Base-by-base conservation (phyloP, 2,329 filamentous ascomycete species). In the Chaetoscypha palmicola region DNA sequence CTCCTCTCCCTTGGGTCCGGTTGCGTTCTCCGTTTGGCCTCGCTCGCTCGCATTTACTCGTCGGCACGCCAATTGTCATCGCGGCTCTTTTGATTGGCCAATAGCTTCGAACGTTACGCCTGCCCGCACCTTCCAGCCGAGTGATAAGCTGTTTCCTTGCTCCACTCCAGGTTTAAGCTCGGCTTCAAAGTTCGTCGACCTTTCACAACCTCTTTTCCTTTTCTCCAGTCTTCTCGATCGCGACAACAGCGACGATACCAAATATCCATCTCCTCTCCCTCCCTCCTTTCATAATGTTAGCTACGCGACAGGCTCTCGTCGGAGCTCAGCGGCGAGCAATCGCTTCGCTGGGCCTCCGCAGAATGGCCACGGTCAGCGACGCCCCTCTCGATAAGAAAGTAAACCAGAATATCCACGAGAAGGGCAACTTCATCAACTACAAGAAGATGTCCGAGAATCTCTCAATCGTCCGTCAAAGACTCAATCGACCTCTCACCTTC, bases 401-500 rank as follows among this genome's bases (percentile, higher is more conserved):
- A 68, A 85, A 84, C 69, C 95, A 97, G 79, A 94, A 91, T 77
- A 96, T 88, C 73, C 88, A 82, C 77, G 92, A 98, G 72, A 85
- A 89, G 69, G 80, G 78, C 69, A 92, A 94, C 78, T 96, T 88
- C 77, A 95, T 97, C 77, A 95, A 96, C 79, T 98, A 98, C 69
- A 89, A 87, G 79, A 96, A 96, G 79, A 96, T 97, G 89, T 89
- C 86, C 60, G 90, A 97, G 75, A 97, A 95, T 78, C 79, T 98
- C 49, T 74, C 81, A 62, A 81, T 98, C 67, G 92, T 98, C 58
- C 86, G 92, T 64, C 68, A 74, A 61, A 83, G 92, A 62, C 79
- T 98, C 57, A 94, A 95, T 74, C 83, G 87, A 59, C 92, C 92
- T 58, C 80, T 98, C 61, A 92, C 89, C 59, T 95, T 83, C 67